Evolutionary conservation across 2,329 filamentous ascomycete species (phyloP).

Genomic region (Aspergillus proliferans): DNA sequence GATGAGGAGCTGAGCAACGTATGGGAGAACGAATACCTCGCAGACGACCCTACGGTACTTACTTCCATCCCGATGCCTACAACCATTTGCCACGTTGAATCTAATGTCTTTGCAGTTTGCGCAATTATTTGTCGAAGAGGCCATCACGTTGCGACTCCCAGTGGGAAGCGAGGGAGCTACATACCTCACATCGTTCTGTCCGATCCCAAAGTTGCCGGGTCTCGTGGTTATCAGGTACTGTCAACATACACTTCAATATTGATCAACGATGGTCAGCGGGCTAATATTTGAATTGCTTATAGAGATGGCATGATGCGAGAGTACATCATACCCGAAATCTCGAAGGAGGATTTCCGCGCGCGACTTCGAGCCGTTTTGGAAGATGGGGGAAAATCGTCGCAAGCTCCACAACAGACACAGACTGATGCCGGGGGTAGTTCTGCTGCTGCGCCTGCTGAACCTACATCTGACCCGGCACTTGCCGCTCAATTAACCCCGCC

Average conservation of each 20-base stretch:
- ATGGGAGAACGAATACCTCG: slow-evolving; percentile 65
- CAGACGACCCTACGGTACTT: slow-evolving; percentile 42
- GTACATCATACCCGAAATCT: slow-evolving; percentile 61
- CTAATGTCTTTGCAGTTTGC: slow-evolving; percentile 43
- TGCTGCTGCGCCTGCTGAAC: background rate
- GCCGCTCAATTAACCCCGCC: slow-evolving; percentile 4
- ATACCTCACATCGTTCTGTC: slow-evolving; percentile 76
- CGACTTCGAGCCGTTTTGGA: slow-evolving; percentile 46
- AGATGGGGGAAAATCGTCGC: slow-evolving; percentile 4
- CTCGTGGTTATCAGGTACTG: slow-evolving; percentile 68
- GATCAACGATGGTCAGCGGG: background rate
- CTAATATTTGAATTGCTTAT: background rate
- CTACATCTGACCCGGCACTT: slow-evolving; percentile 1
- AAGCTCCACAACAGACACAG: slow-evolving; percentile 3
- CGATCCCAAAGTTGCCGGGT: slow-evolving; percentile 69
- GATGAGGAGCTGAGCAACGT: slow-evolving; percentile 59
- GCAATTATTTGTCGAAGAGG: slow-evolving; percentile 52
- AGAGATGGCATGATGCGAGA: slow-evolving; percentile 71
- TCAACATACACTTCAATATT: background rate
- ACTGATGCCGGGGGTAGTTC: background rate
- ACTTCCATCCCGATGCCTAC: background rate
- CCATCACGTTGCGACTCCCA: slow-evolving; percentile 63
- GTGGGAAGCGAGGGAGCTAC: slow-evolving; percentile 73
- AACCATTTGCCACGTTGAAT: background rate
- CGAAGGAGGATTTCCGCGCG: slow-evolving; percentile 60